Evolutionary conservation across 2,329 filamentous ascomycete genomes (phyloP).

Genomic region (Hyphodiscus sp.): DNA sequence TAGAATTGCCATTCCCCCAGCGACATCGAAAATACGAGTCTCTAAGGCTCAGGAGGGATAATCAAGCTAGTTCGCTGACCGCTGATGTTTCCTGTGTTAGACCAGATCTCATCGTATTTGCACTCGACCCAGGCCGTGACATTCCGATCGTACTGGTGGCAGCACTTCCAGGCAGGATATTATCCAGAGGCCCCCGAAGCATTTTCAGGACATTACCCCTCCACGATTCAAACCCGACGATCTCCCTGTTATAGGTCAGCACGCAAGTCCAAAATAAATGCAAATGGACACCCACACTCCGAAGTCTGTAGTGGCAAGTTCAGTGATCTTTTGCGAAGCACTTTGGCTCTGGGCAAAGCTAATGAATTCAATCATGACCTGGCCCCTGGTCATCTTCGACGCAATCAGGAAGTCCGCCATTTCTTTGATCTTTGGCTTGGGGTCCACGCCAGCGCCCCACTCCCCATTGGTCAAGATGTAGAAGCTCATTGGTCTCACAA

Average conservation of each 20-base stretch:
- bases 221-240: conserved; percentile 15
- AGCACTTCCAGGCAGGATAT: background rate
- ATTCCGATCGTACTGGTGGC: background rate
- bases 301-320: conserved; percentile 8
- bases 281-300: conserved; percentile 11
- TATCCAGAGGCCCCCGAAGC: conserved; percentile 17
- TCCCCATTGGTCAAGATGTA: conserved; percentile 20
- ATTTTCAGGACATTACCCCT: conserved; percentile 22
- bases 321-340: conserved; percentile 7
- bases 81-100: background rate
- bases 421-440: conserved; percentile 3
- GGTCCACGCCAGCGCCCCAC: conserved; percentile 10
- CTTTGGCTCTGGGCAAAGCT: conserved; percentile 12
- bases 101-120: background rate
- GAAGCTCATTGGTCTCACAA: conserved; percentile 18
- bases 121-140: background rate
- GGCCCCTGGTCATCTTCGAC: background rate
- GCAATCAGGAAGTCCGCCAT: conserved; percentile 7
- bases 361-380: conserved; percentile 13
- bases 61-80: background rate
- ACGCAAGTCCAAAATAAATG: background rate
- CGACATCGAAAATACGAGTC: background rate
- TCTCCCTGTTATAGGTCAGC: conserved; percentile 6
- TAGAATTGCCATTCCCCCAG: background rate
- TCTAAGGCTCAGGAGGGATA: background rate